phyloP scores from a whole-genome alignment of 2,329 filamentous ascomycete species.

The Hypoxylon sp. region DNA sequence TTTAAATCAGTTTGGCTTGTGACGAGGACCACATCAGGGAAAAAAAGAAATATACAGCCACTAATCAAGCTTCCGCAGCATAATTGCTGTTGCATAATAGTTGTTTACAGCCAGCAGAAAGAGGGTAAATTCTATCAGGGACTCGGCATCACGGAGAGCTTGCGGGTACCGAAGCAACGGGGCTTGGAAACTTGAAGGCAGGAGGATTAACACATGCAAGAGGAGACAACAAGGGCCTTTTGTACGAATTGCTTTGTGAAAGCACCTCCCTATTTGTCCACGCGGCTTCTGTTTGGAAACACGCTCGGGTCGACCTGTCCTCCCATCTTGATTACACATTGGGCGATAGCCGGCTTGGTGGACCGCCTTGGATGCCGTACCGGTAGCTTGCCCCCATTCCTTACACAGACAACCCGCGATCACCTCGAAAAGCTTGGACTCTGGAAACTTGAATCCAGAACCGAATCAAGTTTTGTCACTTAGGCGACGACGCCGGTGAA shows the following conservation, averaged over 20 bases:
- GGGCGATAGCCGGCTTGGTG: constrained; percentile 21
- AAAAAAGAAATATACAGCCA: constrained; percentile 9
- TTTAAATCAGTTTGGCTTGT: constrained; percentile 28
- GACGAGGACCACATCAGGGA: constrained; percentile 22
- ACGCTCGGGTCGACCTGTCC: constrained; percentile 1
- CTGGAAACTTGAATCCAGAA: background rate
- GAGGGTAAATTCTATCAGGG: constrained; percentile 1
- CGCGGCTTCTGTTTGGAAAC: constrained; percentile 10
- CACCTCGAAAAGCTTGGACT: background rate
- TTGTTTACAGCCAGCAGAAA: constrained; percentile 2
- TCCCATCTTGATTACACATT: constrained; percentile 15
- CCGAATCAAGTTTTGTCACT: background rate
- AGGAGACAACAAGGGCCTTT: constrained; percentile 25
- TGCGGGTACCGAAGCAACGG: constrained; percentile 9
- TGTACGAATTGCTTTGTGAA: constrained; percentile 13
- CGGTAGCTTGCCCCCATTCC: constrained; percentile 7
- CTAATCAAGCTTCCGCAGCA: constrained; percentile 19
- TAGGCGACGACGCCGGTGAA: background rate
- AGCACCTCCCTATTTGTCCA: constrained; percentile 5
- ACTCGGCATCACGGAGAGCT: constrained; percentile 18
- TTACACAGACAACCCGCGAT: constrained; percentile 2
- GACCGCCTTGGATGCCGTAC: constrained; percentile 12
- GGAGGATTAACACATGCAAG: constrained; percentile 18
- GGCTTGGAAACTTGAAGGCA: constrained; percentile 15
- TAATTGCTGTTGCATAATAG: constrained; percentile 20